Conservation (phyloP, 2,329 filamentous ascomycete genomes). For the Talaromyces sp. region DNA sequence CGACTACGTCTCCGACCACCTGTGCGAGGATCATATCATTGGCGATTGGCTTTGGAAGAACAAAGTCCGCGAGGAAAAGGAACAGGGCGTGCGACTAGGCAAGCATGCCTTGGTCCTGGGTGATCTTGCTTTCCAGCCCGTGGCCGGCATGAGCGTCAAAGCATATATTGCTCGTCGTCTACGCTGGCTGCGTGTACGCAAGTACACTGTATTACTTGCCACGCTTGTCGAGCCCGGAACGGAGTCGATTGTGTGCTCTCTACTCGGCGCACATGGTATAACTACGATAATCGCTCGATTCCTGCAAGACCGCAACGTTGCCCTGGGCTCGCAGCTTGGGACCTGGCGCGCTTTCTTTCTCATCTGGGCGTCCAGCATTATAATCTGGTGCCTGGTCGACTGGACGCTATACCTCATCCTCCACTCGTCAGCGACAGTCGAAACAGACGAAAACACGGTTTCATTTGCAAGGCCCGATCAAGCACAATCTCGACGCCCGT, state of each 20-base stretch:
- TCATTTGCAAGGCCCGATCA: constrained; percentile 58
- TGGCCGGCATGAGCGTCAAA: constrained; percentile 70
- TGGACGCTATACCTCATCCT: constrained; percentile 68
- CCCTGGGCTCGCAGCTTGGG: constrained; percentile 48
- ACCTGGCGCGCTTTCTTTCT: constrained; percentile 64
- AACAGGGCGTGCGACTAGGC: constrained; percentile 45
- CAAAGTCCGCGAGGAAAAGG: constrained; percentile 31
- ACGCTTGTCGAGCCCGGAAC: constrained; percentile 91
- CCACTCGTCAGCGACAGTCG: constrained; percentile 67
- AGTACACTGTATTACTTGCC: constrained; percentile 85
- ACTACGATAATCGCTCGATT: constrained; percentile 62
- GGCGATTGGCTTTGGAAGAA: constrained; percentile 82
- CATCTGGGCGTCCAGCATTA: constrained; percentile 64
- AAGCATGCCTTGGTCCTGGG: constrained; percentile 83
- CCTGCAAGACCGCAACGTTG: constrained; percentile 40
- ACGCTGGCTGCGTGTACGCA: constrained; percentile 87
- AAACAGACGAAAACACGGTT: constrained; percentile 68
- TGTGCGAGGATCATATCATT: constrained; percentile 96
- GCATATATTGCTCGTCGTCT: constrained; percentile 78
- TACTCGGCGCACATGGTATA: constrained; percentile 72
- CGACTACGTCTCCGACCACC: constrained; percentile 91
- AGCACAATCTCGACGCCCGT: constrained; percentile 46
- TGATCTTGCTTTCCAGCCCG: constrained; percentile 85
- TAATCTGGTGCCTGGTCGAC: constrained; percentile 70
- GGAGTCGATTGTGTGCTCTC: constrained; percentile 78